Evolutionary conservation across 306 rosid genomes (phyloP).

Genomic region (Malus fusca): DNA sequence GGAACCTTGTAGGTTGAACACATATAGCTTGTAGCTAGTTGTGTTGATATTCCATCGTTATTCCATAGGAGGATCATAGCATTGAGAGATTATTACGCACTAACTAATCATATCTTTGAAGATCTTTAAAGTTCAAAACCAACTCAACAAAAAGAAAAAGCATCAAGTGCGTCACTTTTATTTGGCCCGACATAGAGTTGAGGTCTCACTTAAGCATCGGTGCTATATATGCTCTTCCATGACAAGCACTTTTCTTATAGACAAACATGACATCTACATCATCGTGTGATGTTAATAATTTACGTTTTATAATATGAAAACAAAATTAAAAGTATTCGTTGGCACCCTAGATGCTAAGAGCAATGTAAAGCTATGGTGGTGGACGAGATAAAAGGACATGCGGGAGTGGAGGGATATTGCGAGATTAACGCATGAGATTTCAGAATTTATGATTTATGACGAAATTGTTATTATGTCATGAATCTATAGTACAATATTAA

Average conservation of each 20-base stretch:
- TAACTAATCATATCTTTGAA: slow-evolving; percentile 34
- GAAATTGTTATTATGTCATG: neutral
- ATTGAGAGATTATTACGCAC: neutral
- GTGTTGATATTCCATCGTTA: slow-evolving; percentile 16
- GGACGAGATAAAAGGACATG: too few species aligned
- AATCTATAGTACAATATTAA: too few species aligned
- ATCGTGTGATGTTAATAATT: too few species aligned
- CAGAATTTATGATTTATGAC: too few species aligned
- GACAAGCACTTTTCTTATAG: neutral
- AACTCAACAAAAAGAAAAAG: slow-evolving; percentile 1
- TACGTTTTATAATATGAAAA: too few species aligned
- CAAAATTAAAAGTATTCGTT: too few species aligned
- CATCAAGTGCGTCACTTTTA: neutral
- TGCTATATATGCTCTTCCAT: neutral
- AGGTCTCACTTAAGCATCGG: neutral
- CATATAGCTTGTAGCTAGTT: neutral
- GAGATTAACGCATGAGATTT: too few species aligned
- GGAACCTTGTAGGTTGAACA: neutral
- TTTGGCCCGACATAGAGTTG: neutral
- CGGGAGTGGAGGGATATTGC: too few species aligned
- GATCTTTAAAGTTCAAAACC: slow-evolving; percentile 29
- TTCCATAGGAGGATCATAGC: neutral
- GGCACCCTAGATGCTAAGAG: too few species aligned
- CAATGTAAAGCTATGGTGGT: too few species aligned
- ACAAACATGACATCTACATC: neutral